These are phyloP conservation scores for Cordyceps farinosa DNA, from an alignment of 2,329 filamentous ascomycete species.

Conservation along the genomic window DNA sequence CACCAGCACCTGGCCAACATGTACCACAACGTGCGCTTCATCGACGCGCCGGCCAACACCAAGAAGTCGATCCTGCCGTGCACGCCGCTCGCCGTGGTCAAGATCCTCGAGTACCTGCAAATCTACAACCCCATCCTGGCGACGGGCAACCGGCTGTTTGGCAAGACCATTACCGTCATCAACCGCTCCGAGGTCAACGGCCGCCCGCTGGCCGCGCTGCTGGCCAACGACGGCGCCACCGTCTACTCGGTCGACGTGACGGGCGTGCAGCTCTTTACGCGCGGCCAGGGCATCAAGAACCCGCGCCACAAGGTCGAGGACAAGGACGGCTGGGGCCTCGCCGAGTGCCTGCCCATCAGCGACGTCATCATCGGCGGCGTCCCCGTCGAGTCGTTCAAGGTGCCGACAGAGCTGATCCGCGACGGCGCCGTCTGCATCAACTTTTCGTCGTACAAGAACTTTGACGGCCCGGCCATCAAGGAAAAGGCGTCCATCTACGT, in stretches of 20 bases:
- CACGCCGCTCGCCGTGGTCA: slow-evolving; percentile 92
- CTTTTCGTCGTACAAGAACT: slow-evolving; percentile 95
- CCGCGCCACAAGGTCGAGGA: slow-evolving; percentile 82
- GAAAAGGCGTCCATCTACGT: slow-evolving; percentile 97
- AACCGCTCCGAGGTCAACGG: slow-evolving; percentile 97
- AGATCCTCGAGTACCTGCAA: slow-evolving; percentile 91
- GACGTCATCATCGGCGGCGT: slow-evolving; percentile 96
- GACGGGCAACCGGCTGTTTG: slow-evolving; percentile 88
- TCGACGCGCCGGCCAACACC: slow-evolving; percentile 71
- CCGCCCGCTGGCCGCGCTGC: slow-evolving; percentile 81
- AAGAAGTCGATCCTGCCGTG: slow-evolving; percentile 94
- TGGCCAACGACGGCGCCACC: slow-evolving; percentile 92
- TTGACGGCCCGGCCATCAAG: slow-evolving; percentile 78
- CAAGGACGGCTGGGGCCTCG: slow-evolving; percentile 72
- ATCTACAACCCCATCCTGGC: slow-evolving; percentile 96
- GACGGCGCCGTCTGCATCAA: slow-evolving; percentile 98
- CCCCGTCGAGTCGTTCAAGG: slow-evolving; percentile 82
- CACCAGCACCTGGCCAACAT: slow-evolving; percentile 98
- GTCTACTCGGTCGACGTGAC: slow-evolving; percentile 95
- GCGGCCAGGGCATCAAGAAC: slow-evolving; percentile 82
- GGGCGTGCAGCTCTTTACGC: slow-evolving; percentile 86
- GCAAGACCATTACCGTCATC: slow-evolving; percentile 92
- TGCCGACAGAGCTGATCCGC: slow-evolving; percentile 75
- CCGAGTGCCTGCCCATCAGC: slow-evolving; percentile 79
- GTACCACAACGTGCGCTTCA: slow-evolving; percentile 96